phyloP scores from a whole-genome alignment of 2,329 filamentous ascomycete genomes.

The Calonectria ilicicola region DNA sequence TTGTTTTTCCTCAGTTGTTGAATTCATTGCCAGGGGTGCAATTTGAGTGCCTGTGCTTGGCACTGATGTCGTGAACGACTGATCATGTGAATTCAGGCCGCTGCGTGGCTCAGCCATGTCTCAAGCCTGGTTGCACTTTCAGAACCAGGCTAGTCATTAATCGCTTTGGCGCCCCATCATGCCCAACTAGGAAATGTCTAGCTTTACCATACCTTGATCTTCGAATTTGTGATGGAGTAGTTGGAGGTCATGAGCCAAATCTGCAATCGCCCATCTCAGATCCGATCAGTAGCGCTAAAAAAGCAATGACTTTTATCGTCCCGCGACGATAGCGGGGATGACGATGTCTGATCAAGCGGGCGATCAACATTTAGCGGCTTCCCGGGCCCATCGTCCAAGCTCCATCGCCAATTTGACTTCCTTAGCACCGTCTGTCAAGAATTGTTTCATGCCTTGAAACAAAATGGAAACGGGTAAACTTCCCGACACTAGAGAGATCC shows the following conservation, averaged over 20 bases:
- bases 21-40: background rate
- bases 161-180: background rate
- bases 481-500: background rate
- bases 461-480: background rate
- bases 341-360: background rate
- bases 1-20: background rate
- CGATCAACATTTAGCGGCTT: conserved; percentile 6
- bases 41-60: background rate
- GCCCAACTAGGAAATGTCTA: background rate
- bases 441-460: background rate
- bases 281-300: background rate
- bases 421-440: background rate
- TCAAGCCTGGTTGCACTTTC: background rate
- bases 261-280: background rate
- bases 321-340: background rate
- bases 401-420: conserved; percentile 1
- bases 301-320: background rate
- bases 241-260: background rate
- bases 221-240: no score
- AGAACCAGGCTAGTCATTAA: background rate
- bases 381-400: background rate
- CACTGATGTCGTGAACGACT: background rate
- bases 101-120: conserved; percentile 3
- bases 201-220: background rate
- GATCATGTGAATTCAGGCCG: background rate